Conservation (phyloP, 179 eudicot genomes). For the Silene vulgaris region DNA sequence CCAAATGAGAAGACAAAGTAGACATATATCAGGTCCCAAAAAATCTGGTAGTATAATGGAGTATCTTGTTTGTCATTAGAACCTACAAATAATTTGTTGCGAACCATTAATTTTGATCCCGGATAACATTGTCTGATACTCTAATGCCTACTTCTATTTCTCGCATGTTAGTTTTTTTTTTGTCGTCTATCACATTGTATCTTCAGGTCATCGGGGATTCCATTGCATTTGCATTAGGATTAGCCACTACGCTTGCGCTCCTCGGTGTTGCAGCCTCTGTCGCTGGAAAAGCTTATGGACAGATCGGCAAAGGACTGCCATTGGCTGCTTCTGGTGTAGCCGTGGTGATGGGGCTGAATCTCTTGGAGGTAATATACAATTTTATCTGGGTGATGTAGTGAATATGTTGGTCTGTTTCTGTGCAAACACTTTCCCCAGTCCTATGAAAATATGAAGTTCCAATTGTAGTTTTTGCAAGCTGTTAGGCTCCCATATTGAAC, state of each 20-base stretch:
- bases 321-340: conserved; percentile 89
- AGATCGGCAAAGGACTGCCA: conserved; percentile 83
- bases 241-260: conserved; percentile 87
- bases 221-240: conserved; percentile 81
- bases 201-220: conserved; percentile 72
- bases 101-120: not conserved
- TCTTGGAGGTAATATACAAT: conserved; percentile 58
- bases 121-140: not conserved
- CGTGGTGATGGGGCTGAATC: conserved; percentile 82
- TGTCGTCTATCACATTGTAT: not conserved
- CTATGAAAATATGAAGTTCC: not conserved
- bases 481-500: no score
- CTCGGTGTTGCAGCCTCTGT: conserved; percentile 90
- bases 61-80: not conserved
- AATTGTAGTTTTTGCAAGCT: not conserved
- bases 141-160: not conserved
- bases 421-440: not conserved
- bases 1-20: not conserved
- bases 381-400: not conserved
- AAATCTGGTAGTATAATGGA: not conserved
- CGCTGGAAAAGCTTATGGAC: conserved; percentile 98
- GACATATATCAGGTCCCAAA: not conserved
- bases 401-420: not conserved
- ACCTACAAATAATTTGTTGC: not conserved
- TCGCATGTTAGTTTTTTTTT: not conserved